Evolutionary conservation across 768 basidiomycete species (phyloP).

Genomic region (Trametes meyenii): DNA sequence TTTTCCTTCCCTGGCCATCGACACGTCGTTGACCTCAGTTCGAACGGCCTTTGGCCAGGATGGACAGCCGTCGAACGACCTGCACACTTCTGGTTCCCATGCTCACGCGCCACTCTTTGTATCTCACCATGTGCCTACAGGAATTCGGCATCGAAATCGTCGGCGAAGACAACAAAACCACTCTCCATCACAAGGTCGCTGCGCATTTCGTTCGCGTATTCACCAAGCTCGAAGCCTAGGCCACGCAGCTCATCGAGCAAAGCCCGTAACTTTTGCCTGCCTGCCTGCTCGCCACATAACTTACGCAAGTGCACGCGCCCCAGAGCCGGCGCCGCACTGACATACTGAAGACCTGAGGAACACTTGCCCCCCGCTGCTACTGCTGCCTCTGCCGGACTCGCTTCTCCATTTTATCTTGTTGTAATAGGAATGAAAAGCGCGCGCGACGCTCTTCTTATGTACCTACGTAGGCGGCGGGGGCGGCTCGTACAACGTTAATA

Average conservation of each 20-base stretch:
- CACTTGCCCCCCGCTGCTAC: background rate
- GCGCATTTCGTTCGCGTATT: too few species aligned
- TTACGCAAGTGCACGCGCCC: background rate
- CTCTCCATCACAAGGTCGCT: too few species aligned
- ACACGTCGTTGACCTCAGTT: too few species aligned
- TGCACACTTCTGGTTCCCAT: background rate
- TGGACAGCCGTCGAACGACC: too few species aligned
- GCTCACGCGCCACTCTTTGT: background rate
- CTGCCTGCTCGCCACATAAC: background rate
- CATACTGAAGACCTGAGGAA: background rate
- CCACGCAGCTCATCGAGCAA: slow-evolving; percentile 71
- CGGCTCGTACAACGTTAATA: background rate
- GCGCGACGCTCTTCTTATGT: slow-evolving; percentile 11
- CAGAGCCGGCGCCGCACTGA: background rate
- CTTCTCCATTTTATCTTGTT: slow-evolving; percentile 7
- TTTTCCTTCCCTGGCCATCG: too few species aligned
- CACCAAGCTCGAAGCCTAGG: slow-evolving; percentile 82
- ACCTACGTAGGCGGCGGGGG: background rate
- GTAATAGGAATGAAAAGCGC: slow-evolving; percentile 20
- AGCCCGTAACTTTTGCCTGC: slow-evolving; percentile 32
- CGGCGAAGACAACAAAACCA: too few species aligned
- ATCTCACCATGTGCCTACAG: slow-evolving; percentile 41
- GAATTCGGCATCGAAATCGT: too few species aligned
- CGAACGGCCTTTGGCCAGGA: too few species aligned
- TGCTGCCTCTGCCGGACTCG: background rate